Evolutionary conservation across 2,329 filamentous ascomycete species (phyloP), one percentile per base, ranked within the genome.

Genomic region (Monosporascus sp.): DNA sequence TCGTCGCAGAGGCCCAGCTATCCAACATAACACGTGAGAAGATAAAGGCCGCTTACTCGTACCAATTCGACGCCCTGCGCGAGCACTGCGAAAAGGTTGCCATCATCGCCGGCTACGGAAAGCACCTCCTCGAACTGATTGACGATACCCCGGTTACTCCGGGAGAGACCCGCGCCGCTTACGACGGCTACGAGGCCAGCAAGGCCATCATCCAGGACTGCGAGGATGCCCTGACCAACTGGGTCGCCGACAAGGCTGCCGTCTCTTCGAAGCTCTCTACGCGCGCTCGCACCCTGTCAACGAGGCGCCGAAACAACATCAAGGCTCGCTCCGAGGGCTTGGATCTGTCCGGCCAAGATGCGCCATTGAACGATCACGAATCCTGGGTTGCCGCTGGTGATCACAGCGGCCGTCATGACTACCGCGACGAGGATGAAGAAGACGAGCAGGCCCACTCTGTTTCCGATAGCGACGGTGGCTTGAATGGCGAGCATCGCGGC

Each of bases 11-110:
- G 74, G 94, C 94, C 7, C 94, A 99, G 77, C 82, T 99, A 50
- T 97, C 93, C 70, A 99, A 99, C 81, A 99, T 99, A 69, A 99
- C 95, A 25, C 93, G 94, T 66, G 93, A 99, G 77, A 99, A 99
- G 82, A 86, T 99, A 70, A 99, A 99, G 84, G 89, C 93, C 50
- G 94, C 94, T 41, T 99, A 97, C 77, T 89, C 87, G 51, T 99
- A 97, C 77, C 94, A 99, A 70, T 99, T 99, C 65, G 93, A 99
- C 69, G 94, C 94, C 44, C 85, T 99, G 60, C 89, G 90, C 57
- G 94, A 99, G 78, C 94, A 97, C 76, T 94, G 89, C 72, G 94
- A 99, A 76, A 99, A 99, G 80, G 83, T 97, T 24, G 94, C 94
- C 67, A 95, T 99, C 70, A 96, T 99, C 67, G 94, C 94, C 41